Percentiles rank a stretch among this genome's conserved stretches.
phyloP scores from a whole-genome alignment of 148 eudicot genomes.

The Cornus florida region DNA sequence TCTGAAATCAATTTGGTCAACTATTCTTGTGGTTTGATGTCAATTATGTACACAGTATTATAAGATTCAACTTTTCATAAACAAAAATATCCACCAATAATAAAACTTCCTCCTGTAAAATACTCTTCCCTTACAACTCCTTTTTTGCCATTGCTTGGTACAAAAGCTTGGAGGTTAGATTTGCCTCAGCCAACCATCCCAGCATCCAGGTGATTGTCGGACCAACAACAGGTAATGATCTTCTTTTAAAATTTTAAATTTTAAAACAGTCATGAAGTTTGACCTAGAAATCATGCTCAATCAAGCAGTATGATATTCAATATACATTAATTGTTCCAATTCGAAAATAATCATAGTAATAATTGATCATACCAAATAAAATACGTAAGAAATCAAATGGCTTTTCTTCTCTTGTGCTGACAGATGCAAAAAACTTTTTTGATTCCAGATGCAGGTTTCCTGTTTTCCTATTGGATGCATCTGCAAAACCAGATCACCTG shows the following conservation, averaged over 20 bases:
- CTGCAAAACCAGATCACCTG: conserved; percentile 48
- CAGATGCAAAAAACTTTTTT: conserved; percentile 65
- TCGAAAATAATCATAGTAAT: conserved; percentile 3
- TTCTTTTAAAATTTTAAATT: too few species aligned
- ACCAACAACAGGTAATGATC: background rate
- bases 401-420: conserved; percentile 59
- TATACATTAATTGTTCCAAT: background rate
- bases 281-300: conserved; percentile 4
- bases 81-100: background rate
- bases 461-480: conserved; percentile 45
- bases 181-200: background rate
- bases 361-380: conserved; percentile 55
- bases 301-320: background rate
- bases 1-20: background rate
- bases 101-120: background rate
- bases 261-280: background rate
- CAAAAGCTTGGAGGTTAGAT: background rate
- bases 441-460: conserved; percentile 32
- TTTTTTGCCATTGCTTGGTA: background rate
- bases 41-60: background rate
- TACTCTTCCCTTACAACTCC: background rate
- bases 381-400: conserved; percentile 77
- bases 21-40: background rate
- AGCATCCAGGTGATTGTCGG: background rate
- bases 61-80: background rate